phyloP scores from a whole-genome alignment of 164 flowering plant genomes.

The Kalanchoe fedtschenkoi region DNA sequence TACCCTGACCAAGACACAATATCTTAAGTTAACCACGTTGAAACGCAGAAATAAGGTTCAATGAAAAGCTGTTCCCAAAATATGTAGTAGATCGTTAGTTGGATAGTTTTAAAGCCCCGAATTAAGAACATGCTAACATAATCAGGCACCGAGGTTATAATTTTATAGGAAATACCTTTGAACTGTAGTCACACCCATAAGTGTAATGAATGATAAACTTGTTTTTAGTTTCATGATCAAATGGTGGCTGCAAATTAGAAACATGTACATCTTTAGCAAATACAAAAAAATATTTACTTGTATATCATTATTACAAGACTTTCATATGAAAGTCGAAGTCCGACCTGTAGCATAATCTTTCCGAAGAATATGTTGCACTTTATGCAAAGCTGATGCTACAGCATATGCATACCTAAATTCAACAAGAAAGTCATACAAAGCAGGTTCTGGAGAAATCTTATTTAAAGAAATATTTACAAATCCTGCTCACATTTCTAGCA shows the following conservation, averaged over 20 bases:
- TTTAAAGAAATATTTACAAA: background rate
- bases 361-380: slow-evolving; percentile 74
- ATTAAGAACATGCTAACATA: background rate
- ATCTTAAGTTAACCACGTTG: background rate
- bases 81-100: background rate
- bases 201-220: slow-evolving; percentile 81
- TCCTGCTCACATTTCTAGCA: slow-evolving; percentile 78
- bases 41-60: background rate
- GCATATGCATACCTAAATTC: slow-evolving; percentile 44
- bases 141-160: too few species aligned
- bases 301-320: background rate
- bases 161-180: slow-evolving; percentile 40
- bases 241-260: slow-evolving; percentile 69
- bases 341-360: slow-evolving; percentile 94
- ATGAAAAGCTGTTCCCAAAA: background rate
- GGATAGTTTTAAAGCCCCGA: background rate
- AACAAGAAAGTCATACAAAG: background rate
- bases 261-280: background rate
- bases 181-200: slow-evolving; percentile 78
- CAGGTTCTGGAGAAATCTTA: background rate
- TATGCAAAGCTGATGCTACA: slow-evolving; percentile 90
- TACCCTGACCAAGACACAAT: slow-evolving; percentile 45
- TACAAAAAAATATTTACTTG: background rate
- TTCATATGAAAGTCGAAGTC: background rate
- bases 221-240: slow-evolving; percentile 53